Conservation (phyloP, 345 rosid genomes). For the Physaria fendleri region DNA sequence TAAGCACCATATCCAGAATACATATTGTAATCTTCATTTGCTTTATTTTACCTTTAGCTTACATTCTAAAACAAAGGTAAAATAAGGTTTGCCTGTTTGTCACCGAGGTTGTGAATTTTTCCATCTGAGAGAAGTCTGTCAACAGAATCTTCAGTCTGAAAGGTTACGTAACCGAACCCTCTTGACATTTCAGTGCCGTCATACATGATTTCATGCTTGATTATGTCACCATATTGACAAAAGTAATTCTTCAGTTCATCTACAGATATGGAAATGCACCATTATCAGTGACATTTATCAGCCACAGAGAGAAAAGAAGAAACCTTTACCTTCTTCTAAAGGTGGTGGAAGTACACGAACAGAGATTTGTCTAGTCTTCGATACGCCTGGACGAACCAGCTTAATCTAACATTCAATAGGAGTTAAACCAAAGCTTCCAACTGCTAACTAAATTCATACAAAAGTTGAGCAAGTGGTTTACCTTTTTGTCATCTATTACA, state of each 20-base stretch:
- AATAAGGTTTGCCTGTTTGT: constrained; percentile 32
- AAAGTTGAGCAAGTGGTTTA: background rate
- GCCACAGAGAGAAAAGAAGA: background rate
- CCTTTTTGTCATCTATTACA: constrained; percentile 49
- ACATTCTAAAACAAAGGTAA: background rate
- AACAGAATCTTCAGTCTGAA: constrained; percentile 41
- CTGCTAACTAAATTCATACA: constrained; percentile 1
- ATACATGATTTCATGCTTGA: constrained; percentile 41
- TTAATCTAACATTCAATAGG: constrained; percentile 31
- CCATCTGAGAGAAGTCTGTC: constrained; percentile 38
- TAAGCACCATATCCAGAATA: constrained; percentile 35
- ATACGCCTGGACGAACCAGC: constrained; percentile 47
- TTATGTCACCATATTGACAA: constrained; percentile 37
- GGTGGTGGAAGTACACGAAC: constrained; percentile 68
- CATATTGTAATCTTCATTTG: background rate
- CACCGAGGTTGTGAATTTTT: constrained; percentile 41
- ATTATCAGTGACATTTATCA: background rate
- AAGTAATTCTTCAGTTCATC: constrained; percentile 44
- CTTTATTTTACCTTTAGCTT: too few relatives aligned
- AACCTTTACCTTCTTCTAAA: constrained; percentile 48
- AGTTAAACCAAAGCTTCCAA: constrained; percentile 5
- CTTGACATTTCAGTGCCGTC: constrained; percentile 50
- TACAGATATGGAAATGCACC: constrained; percentile 13
- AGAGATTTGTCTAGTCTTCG: constrained; percentile 61
- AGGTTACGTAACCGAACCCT: constrained; percentile 50